phyloP scores from a whole-genome alignment of 805 yeast species.

The Saccharomycopsis sp. region DNA sequence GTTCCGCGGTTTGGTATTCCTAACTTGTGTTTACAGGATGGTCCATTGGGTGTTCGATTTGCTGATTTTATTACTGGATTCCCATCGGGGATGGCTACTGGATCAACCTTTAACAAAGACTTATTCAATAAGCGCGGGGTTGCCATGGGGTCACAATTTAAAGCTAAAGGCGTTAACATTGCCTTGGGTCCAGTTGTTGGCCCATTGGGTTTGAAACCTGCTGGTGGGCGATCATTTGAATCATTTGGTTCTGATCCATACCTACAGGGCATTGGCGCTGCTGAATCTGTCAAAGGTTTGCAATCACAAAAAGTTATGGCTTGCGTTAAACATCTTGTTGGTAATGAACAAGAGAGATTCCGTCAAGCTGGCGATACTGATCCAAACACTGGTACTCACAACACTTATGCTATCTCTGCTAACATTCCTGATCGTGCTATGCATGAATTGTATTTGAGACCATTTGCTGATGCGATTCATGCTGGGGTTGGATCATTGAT shows the following conservation, averaged over 20 bases:
- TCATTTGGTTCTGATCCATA: slow-evolving; percentile 58
- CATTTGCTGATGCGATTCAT: slow-evolving; percentile 53
- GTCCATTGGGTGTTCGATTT: slow-evolving; percentile 52
- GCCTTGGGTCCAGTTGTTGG: slow-evolving; percentile 52
- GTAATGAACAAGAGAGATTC: slow-evolving; percentile 56
- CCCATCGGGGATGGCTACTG: slow-evolving; percentile 54
- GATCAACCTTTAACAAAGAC: slow-evolving; percentile 47
- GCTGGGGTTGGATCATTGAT: slow-evolving; percentile 57
- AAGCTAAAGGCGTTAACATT: slow-evolving; percentile 46
- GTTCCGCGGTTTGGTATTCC: slow-evolving; percentile 49
- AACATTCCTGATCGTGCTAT: slow-evolving; percentile 53
- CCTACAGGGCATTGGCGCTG: slow-evolving; percentile 48
- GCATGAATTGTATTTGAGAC: slow-evolving; percentile 60
- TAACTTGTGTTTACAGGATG: slow-evolving; percentile 52
- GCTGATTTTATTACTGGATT: slow-evolving; percentile 50
- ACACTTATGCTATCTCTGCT: slow-evolving; percentile 39
- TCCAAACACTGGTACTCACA: slow-evolving; percentile 24
- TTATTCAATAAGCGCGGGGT: slow-evolving; percentile 45
- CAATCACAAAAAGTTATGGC: slow-evolving; percentile 55
- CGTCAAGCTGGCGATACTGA: slow-evolving; percentile 33
- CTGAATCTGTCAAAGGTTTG: slow-evolving; percentile 44
- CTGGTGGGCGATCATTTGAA: slow-evolving; percentile 62
- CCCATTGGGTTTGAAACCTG: slow-evolving; percentile 54
- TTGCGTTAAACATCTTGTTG: slow-evolving; percentile 46
- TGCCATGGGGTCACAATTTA: slow-evolving; percentile 50